Evolutionary conservation across 352 stramenopile genomes (phyloP), one percentile per base, ranked within the genome.

Genomic region (Phytophthora pseudosyringae): DNA sequence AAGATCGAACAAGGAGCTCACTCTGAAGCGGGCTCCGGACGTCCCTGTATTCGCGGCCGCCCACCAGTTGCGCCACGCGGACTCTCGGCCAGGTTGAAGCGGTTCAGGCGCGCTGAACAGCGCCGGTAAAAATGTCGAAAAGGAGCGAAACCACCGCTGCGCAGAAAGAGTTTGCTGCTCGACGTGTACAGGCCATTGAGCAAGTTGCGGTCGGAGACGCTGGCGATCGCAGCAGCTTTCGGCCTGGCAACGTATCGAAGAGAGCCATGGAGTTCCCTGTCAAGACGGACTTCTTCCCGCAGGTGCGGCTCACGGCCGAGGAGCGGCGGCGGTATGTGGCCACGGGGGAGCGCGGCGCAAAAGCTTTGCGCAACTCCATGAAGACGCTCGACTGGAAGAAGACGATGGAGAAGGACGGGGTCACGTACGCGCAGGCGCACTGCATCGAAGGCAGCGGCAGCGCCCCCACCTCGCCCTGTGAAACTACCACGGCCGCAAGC

Each of bases 271-370:
- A 91, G 59, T 86, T 93, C 47, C 85, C 85, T 5, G 47, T 93
- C 16, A 88, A 89, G 67, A 43, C 67, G 26, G 75, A 86, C 68
- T 93, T 91, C 58, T 93, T 93, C 56, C 81, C 85, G 44, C 61
- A 75, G 8, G 63, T 90, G 50, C 73, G 73, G 44, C 71, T 91
- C 48, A 69, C 79, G 12, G 38, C 35, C 12, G 71, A 87, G 8
- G 85, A 91, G 61, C 65, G 61, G 25, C 47, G 61, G n/a, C 60
- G 64, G 33, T 91, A 91, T 58, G 49, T 79, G 12, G 39, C 67
- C 10, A 76, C 61, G n/a, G 79, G 70, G 36, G 76, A 88, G 44
- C 58, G 70, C 21, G 77, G 64, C 38, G 76, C 85, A 11, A 61
- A 58, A 2, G 66, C 76, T 15, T 55, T 93, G 9, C 71, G 75